Evolutionary conservation across 208 protist genomes (phyloP), one percentile per base, ranked within the genome.

Genomic region (Vickermania spadyakhi): DNA sequence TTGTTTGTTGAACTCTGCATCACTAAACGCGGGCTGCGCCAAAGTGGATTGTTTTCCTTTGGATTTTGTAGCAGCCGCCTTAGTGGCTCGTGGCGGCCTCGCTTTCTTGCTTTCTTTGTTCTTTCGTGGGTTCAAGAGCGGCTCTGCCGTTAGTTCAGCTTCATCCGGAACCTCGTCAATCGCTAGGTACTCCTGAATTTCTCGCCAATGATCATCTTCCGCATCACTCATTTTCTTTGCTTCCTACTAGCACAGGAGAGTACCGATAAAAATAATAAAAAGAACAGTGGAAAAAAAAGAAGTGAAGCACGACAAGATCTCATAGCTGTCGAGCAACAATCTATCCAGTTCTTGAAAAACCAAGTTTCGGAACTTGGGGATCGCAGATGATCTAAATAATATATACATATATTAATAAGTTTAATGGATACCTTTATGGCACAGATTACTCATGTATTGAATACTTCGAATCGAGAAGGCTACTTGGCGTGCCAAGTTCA

Each of bases 401-500:
- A n/a, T n/a, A n/a, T n/a, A n/a, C n/a, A n/a, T n/a, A n/a, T n/a
- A n/a, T n/a, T n/a, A n/a, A n/a, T n/a, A n/a, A n/a, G n/a, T n/a
- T n/a, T n/a, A n/a, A n/a, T n/a, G n/a, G n/a, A n/a, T n/a, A n/a
- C 28, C 2, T 31, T 18, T 42, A 45, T 31, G 29, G 41, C 76
- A 76, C 28, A 66, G 51, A 52, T 49, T 54, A 3, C 4, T 14
- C 27, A 81, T 57, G 13, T 41, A n/a, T 36, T 66, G 54, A 28
- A 71, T 31, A 62, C 74, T 86, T 45, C 72, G 63, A 2, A 96
- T 79, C 0, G 90, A 91, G 59, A 92, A 79, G 14, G 86, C 72
- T 13, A 96, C 58, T 58, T 96, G 84, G 0, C 86, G 73, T 0
- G 75, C 81, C 13, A 91, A 58, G 61, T 95, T 93, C 23, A 96